Evolutionary conservation across 495 filamentous ascomycete species (phyloP).

Genomic region (Hypoxylon lienhwacheense): DNA sequence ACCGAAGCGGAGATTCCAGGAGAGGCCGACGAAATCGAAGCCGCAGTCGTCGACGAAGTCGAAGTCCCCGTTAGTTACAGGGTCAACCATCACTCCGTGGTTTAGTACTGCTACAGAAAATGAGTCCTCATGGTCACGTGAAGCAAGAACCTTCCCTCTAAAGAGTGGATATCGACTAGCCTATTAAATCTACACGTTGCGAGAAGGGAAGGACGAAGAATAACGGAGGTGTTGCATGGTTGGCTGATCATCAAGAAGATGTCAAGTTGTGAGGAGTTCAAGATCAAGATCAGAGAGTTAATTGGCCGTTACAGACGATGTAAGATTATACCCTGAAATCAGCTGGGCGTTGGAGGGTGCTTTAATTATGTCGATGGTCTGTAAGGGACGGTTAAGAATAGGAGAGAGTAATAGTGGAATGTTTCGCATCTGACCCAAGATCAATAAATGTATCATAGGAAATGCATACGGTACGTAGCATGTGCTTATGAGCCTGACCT

Average conservation of each 20-base stretch:
- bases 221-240: neutral
- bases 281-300: neutral
- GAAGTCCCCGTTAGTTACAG: slow-evolving; percentile 32
- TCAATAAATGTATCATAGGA: too few relatives aligned
- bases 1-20: slow-evolving; percentile 4
- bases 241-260: too few relatives aligned
- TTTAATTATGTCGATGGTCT: neutral
- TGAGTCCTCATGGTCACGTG: neutral
- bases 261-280: neutral
- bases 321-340: slow-evolving; percentile 5
- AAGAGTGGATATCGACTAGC: neutral
- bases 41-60: slow-evolving; percentile 28
- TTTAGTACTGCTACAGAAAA: slow-evolving; percentile 5
- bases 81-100: slow-evolving; percentile 1
- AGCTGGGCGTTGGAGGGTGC: slow-evolving; percentile 4
- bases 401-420: neutral
- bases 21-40: slow-evolving; percentile 14
- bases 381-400: neutral
- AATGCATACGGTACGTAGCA: too few relatives aligned
- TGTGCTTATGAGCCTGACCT: too few relatives aligned
- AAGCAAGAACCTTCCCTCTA: neutral
- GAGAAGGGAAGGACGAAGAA: neutral
- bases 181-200: too few relatives aligned
- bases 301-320: neutral
- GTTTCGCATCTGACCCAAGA: too few relatives aligned